Evolutionary conservation across 768 basidiomycete genomes (phyloP).

Genomic region (Collybia mongolica): DNA sequence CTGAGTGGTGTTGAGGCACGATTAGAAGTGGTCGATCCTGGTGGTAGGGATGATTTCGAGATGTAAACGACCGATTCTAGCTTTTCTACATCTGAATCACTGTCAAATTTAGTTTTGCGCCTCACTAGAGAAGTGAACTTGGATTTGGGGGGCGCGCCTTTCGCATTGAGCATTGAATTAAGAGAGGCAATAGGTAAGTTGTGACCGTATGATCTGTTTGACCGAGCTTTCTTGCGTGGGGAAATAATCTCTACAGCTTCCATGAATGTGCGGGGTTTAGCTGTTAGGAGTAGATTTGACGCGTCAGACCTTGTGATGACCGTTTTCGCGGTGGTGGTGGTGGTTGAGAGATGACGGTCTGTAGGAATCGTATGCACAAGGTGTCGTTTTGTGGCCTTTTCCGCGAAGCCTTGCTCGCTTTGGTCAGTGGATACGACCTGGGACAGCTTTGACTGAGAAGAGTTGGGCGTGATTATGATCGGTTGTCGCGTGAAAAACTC

Average conservation of each 20-base stretch:
- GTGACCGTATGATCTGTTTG: background rate
- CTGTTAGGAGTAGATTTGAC: slow-evolving; percentile 11
- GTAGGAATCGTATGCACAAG: slow-evolving; percentile 8
- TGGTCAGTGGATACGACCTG: slow-evolving; percentile 6
- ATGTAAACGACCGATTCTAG: slow-evolving; percentile 26
- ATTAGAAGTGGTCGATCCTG: slow-evolving; percentile 5
- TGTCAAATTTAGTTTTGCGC: slow-evolving; percentile 35
- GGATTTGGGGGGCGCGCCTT: background rate
- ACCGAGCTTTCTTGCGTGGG: slow-evolving; percentile 10
- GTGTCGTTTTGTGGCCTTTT: slow-evolving; percentile 2
- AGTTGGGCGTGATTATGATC: slow-evolving; percentile 5
- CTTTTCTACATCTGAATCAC: slow-evolving; percentile 31
- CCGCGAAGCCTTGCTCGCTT: slow-evolving; percentile 1
- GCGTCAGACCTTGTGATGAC: slow-evolving; percentile 15
- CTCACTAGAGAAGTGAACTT: slow-evolving; percentile 15
- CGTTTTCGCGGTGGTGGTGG: background rate
- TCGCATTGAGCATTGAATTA: background rate
- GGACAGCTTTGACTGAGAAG: slow-evolving; percentile 11
- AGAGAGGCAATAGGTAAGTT: background rate
- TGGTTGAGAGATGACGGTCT: background rate
- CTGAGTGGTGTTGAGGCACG: slow-evolving; percentile 12
- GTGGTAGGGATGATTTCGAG: slow-evolving; percentile 21
- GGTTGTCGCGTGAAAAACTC: slow-evolving; percentile 43
- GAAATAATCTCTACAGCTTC: slow-evolving; percentile 21
- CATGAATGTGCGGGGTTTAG: slow-evolving; percentile 3